Base-by-base conservation (phyloP, 345 rosid genomes). In the Acer saccharum region DNA sequence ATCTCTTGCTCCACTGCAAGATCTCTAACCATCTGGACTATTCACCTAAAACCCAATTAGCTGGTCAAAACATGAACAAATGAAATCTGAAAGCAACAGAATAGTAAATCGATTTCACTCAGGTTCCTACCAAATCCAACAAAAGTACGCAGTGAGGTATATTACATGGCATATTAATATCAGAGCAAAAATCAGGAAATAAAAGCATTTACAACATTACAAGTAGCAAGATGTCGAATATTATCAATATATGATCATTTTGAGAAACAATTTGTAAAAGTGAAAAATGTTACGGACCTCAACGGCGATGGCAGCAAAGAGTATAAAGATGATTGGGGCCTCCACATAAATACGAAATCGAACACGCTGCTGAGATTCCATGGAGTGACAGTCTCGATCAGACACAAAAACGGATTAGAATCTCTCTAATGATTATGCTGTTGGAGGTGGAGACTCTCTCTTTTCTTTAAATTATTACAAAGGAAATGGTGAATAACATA, bases 241-340 rank as follows among this genome's bases (percentile, higher is more conserved):
- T 43, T 43, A 43, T 6, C 46, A 43, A 43, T 43, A 43, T 43
- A 43, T 43, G 46, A 43, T 43, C 10, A 9, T 43, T 43, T 7
- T 43, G 46, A 43, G 10, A 43, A 1, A 43, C 46, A 43, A 77
- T 25, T 12, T 54, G 12, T 48, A 72, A 6, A 3, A 13, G 23
- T 25, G 79, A 69, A 69, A 65, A 63, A 18, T 10, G 20, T 18
- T 60, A 25, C 60, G 57, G 18, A 63, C 70, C 48, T 27, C 61
- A 60, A 48, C 72, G 73, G 74, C 78, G 70, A 69, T 44, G 64
- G 68, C 66, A 21, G 68, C 18, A 27, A 73, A 73, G 16, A 85
- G 1, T 39, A 85, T 76, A 76, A 81, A 78, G 62, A 83, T 18
- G 35, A 81, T 80, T 71, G 70, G 73, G 35, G 74, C 35, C 48